Evolutionary conservation across 106 monocot species (phyloP), one percentile per base, ranked within the genome.

Genomic region (Ottelia alismoides): DNA sequence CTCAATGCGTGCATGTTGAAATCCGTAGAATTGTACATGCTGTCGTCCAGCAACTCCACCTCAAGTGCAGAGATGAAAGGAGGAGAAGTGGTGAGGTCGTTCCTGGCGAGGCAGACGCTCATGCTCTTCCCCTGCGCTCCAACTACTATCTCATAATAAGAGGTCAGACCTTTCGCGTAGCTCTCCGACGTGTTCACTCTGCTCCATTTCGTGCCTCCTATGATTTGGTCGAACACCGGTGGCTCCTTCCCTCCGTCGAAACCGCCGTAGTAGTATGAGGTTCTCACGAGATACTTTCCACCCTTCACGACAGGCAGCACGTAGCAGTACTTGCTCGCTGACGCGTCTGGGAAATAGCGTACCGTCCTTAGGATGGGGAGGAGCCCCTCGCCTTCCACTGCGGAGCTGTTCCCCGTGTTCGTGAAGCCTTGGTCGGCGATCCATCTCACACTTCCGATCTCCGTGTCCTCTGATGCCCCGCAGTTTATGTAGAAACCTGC

Each of bases 91-190:
- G 71, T 75, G 47, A 35, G 48, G 11, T 32, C 64, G 35, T 74
- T 85, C 70, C 84, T 69, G 10, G 84, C 90, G 52, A 90, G 51
- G 65, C 90, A 90, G n/a, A 90, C 70, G 44, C 80, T 80, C 45
- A 90, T 2, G 16, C 55, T 69, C 61, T 67, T 90, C 25, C 75
- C 63, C 1, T 47, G 47, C 1, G 77, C 61, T 1, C 22, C 63
- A 51, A 73, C 55, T 16, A 84, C 43, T 25, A 84, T 69, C 60
- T 90, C 90, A 23, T 74, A 90, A 64, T 84, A 90, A 1, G 90
- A 62, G 24, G 69, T 53, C 21, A 77, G 76, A 20, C 77, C 80
- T 1, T 61, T 61, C 11, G 74, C 69, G 29, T 75, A 90, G 60
- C 50, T 71, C 19, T 47, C 72, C 2, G 69, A 40, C 22, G 90